Evolutionary conservation across 2,329 filamentous ascomycete genomes (phyloP), one percentile per base, ranked within the genome.

Genomic region (Claviceps sp.): DNA sequence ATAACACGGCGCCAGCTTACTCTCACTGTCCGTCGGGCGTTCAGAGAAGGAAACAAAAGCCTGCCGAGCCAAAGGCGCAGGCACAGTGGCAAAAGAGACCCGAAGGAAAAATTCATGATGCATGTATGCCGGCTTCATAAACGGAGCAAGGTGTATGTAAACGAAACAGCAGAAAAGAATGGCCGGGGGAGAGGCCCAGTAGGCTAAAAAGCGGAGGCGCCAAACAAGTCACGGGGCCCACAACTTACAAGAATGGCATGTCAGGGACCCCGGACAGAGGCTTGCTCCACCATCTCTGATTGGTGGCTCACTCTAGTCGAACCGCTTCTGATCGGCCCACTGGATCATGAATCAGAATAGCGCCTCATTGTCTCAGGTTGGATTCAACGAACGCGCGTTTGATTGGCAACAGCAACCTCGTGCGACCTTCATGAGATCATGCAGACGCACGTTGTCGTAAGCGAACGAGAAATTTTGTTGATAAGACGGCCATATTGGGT

Each of bases 1-100:
- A 64, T 61, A 48, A 65, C 37, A 40, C 62, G 59, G 48, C 61
- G 55, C 59, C 55, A 58, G 55, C 63, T 64, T 1, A 63, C 59
- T 55, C 62, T 58, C 1, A 55, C 26, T 11, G 51, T 51, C 7
- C 14, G 41, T 22, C 50, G 52, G 16, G 47, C 55, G 20, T 57
- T 18, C 14, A 26, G 53, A n/a, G 56, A 47, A 8, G 40, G 52
- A 49, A 59, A 66, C 8, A 65, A 54, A 37, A 53, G 53, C 24
- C 50, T 55, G 13, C 62, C 61, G n/a, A 64, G 43, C 43, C 43
- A 45, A 18, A 45, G 24, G 16, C 43, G 22, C 20, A 16, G 8
- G n/a, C 43, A 24, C 22, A 45, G 43, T 5, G 22, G 24, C 24
- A 45, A 18, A 4, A 45, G 43, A 20, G 43, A n/a, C 9, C 43